Evolutionary conservation across 768 basidiomycete species (phyloP).

Genomic region (Mycena filopes): DNA sequence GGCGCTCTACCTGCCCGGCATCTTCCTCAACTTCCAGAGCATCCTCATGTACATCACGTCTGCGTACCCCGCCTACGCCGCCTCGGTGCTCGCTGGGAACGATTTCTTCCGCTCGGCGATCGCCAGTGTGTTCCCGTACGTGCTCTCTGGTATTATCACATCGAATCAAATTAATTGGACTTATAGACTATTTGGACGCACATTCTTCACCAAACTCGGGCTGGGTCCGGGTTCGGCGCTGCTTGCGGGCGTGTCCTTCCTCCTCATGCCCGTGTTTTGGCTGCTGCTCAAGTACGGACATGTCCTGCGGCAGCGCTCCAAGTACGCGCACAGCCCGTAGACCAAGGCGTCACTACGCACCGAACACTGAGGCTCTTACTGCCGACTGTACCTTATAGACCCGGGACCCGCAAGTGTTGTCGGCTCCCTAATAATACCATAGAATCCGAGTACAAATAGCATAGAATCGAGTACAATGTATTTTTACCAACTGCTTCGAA

Average conservation of each 20-base stretch:
- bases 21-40: conserved; percentile 43
- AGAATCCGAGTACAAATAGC: no score
- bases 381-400: no score
- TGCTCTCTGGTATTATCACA: no score
- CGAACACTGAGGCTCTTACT: no score
- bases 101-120: conserved; percentile 43
- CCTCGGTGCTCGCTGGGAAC: conserved; percentile 45
- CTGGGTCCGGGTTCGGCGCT: conserved; percentile 38
- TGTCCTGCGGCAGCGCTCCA: conserved; percentile 26
- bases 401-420: no score
- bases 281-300: conserved; percentile 29
- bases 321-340: conserved; percentile 30
- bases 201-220: conserved; percentile 35
- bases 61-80: conserved; percentile 44
- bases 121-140: conserved; percentile 31
- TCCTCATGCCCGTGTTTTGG: conserved; percentile 36
- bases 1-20: conserved; percentile 40
- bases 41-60: conserved; percentile 41
- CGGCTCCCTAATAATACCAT: no score
- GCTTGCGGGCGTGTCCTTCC: conserved; percentile 37
- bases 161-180: no score
- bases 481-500: no score
- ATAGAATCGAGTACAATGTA: no score
- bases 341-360: no score
- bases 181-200: conserved; percentile 28